Conservation (phyloP, 345 rosid species). For the Euphorbia lathyris region DNA sequence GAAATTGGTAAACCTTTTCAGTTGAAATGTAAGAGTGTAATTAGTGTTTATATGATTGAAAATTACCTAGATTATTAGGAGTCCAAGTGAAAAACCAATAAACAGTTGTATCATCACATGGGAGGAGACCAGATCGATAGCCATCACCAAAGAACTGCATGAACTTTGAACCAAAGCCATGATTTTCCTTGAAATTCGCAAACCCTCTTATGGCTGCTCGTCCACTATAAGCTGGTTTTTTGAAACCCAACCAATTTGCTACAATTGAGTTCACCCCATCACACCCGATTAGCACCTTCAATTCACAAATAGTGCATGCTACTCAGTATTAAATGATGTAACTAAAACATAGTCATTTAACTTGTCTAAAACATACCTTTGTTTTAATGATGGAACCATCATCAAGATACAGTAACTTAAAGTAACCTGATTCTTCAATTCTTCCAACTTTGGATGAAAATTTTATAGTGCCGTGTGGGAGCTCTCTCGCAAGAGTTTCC, state of each 20-base stretch:
- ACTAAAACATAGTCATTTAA: too few species aligned
- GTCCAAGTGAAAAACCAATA: constrained; percentile 50
- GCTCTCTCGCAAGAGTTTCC: constrained; percentile 49
- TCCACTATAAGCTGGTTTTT: constrained; percentile 33
- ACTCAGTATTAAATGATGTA: too few species aligned
- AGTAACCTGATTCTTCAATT: constrained; percentile 50
- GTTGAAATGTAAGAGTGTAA: too few species aligned
- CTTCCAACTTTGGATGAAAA: constrained; percentile 65
- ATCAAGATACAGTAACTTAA: constrained; percentile 52
- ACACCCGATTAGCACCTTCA: constrained; percentile 62
- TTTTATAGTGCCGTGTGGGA: constrained; percentile 57
- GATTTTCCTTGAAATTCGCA: constrained; percentile 34
- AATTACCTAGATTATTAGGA: constrained; percentile 33
- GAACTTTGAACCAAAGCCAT: constrained; percentile 37
- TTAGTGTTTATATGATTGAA: too few species aligned
- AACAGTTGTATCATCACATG: constrained; percentile 42
- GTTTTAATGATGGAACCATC: constrained; percentile 55
- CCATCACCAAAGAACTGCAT: constrained; percentile 46
- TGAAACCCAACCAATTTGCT: constrained; percentile 65
- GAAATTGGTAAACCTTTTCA: too few species aligned
- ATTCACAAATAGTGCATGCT: too few species aligned
- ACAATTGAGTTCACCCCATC: constrained; percentile 69
- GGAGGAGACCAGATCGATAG: constrained; percentile 43
- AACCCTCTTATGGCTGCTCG: constrained; percentile 46
- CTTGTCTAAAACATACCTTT: too few species aligned